Base-by-base conservation (phyloP, 371 early-diverging fungal genomes). In the Lichtheimia corymbifera region DNA sequence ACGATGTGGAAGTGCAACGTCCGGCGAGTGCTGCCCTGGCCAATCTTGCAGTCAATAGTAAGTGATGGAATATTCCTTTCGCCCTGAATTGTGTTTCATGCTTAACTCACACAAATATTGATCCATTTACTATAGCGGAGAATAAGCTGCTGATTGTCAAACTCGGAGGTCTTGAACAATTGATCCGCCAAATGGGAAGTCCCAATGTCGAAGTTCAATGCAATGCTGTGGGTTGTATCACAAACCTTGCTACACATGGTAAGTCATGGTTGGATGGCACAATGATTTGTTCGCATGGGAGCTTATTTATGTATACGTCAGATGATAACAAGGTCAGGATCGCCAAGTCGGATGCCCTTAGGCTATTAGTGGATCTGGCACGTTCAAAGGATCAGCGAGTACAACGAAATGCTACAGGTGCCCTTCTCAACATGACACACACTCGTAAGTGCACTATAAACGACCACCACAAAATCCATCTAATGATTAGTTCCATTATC, bases 191-290 rank as follows among this genome's bases (percentile, higher is more conserved):
- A 72, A 93, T 94, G 93, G 82, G 88, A 43, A 89, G 91, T 17
- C 87, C 88, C 6, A 93, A 92, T 66, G 88, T 91, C 20, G 96
- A 95, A 67, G 94, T 95, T 7, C 94, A 95, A 71, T 93, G 94
- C 67, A 96, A 96, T 74, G 94, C 96, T 14, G 96, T 95, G 17
- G 97, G 97, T 4, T 95, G 96, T 80, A 93, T 96, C 61, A 96
- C 97, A 1, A 96, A 96, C 64, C 83, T 96, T 59, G 95, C 95
- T 4, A 94, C 95, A 11, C 88, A 88, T 73, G 90, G 91, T 89
- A 83, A 61, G 65, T 6, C 35, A 35, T 35, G 11, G 11, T 11
- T 6, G 35, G 11, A 35, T 9, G 9, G 11, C 6, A 11, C 35
- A 35, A 35, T 5, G 11, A 35, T 6, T 35, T 35, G 9, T 35